Conservation (phyloP, 257 asterid species). For the Lavandula angustifolia region DNA sequence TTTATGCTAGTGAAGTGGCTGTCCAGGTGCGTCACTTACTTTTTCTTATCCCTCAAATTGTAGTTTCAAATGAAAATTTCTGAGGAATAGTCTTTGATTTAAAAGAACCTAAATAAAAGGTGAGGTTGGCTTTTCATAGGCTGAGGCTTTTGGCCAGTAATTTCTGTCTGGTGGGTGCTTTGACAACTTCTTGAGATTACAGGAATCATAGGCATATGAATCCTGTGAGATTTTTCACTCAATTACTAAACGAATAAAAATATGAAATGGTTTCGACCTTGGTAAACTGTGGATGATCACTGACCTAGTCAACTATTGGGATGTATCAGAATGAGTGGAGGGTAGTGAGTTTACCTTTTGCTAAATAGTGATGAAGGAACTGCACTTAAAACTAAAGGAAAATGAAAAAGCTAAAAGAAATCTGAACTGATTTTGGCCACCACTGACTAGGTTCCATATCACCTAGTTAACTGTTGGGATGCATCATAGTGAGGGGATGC, state of each 20-base stretch:
- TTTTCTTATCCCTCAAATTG: constrained; percentile 27
- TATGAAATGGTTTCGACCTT: too few relatives aligned
- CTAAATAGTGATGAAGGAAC: too few relatives aligned
- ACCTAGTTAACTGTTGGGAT: not conserved
- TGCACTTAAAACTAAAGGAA: not conserved
- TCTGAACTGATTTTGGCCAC: constrained; percentile 10
- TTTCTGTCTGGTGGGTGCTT: constrained; percentile 21
- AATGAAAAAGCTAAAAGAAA: not conserved
- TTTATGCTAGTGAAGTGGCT: constrained; percentile 73
- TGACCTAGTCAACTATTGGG: too few relatives aligned
- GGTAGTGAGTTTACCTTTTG: too few relatives aligned
- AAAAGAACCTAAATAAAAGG: constrained; percentile 1
- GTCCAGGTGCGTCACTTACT: constrained; percentile 60
- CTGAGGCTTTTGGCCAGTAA: constrained; percentile 8
- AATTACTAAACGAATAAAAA: too few relatives aligned
- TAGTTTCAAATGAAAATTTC: constrained; percentile 16
- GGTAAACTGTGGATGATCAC: too few relatives aligned
- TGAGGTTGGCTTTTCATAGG: not conserved
- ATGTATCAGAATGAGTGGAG: too few relatives aligned
- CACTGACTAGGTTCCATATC: constrained; percentile 2
- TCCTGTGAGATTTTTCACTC: not conserved
- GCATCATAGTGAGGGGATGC: not conserved
- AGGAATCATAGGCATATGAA: not conserved
- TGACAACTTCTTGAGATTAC: not conserved
- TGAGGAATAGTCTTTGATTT: not conserved